A percentile compares a stretch with the other conserved stretches of the same genome.
Conservation (phyloP, 306 rosid species). For the Rosa chinensis region DNA sequence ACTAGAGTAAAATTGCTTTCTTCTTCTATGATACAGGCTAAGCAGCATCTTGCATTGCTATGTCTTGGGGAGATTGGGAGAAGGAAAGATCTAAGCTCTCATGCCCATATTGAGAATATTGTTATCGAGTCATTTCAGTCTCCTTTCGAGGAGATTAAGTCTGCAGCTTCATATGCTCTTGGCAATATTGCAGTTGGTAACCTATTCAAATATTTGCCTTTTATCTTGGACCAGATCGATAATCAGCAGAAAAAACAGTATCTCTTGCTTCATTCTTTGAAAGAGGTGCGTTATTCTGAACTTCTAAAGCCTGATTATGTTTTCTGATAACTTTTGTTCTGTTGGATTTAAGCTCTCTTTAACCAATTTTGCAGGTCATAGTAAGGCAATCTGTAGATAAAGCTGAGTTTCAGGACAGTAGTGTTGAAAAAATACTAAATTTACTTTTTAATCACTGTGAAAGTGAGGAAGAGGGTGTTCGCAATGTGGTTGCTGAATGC, state of each 20-base stretch:
- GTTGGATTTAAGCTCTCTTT: slow-evolving; percentile 18
- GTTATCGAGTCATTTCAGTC: slow-evolving; percentile 98
- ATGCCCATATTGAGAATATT: slow-evolving; percentile 85
- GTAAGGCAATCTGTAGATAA: slow-evolving; percentile 97
- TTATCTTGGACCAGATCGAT: slow-evolving; percentile 97
- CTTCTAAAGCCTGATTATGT: slow-evolving; percentile 16
- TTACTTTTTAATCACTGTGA: slow-evolving; percentile 95
- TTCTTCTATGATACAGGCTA: slow-evolving; percentile 57
- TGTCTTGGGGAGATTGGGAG: slow-evolving; percentile 99
- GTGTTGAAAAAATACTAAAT: slow-evolving; percentile 94
- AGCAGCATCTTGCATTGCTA: slow-evolving; percentile 93
- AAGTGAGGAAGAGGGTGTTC: slow-evolving; percentile 98
- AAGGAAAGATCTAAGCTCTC: slow-evolving; percentile 88
- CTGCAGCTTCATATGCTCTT: slow-evolving; percentile 99
- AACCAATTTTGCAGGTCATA: slow-evolving; percentile 60
- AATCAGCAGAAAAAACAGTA: slow-evolving; percentile 99
- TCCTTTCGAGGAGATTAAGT: slow-evolving; percentile 97
- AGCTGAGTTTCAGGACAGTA: slow-evolving; percentile 90
- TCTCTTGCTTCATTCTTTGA: slow-evolving; percentile 95
- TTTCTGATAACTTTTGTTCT: slow-evolving; percentile 7
- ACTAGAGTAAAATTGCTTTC: slow-evolving; percentile 22
- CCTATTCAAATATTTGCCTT: slow-evolving; percentile 92
- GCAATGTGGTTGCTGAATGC: slow-evolving; percentile 98
- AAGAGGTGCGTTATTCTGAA: slow-evolving; percentile 67
- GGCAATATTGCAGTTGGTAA: slow-evolving; percentile 99